Conservation (phyloP, 176 grass and related monocot species). For the Cenchrus americanus region DNA sequence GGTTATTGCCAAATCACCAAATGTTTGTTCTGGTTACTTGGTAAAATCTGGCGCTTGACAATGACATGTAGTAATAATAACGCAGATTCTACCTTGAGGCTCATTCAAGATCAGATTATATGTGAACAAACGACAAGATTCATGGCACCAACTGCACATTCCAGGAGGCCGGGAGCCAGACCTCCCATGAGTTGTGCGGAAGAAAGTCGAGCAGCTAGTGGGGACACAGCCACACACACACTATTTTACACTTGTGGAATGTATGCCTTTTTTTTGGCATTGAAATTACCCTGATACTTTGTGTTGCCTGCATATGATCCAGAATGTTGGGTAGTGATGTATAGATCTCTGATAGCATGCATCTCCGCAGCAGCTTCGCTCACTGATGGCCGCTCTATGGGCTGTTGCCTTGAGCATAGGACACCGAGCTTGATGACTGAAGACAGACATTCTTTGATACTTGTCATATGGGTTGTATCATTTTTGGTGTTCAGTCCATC, state of each 20-base stretch:
- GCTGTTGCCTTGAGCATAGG: slow-evolving; percentile 28
- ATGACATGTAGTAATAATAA: slow-evolving; percentile 36
- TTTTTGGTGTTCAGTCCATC: background rate
- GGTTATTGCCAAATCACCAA: background rate
- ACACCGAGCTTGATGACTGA: slow-evolving; percentile 17
- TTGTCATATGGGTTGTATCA: background rate
- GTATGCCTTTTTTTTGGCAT: slow-evolving; percentile 9
- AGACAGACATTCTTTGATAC: slow-evolving; percentile 6
- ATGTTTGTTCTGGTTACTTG: background rate
- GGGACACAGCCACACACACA: slow-evolving; percentile 34
- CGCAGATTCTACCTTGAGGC: slow-evolving; percentile 22
- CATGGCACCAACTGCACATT: slow-evolving; percentile 53
- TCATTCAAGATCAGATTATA: slow-evolving; percentile 34
- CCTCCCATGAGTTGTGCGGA: slow-evolving; percentile 50
- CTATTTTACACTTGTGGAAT: slow-evolving; percentile 3
- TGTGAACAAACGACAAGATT: slow-evolving; percentile 63
- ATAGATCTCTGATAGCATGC: slow-evolving; percentile 33
- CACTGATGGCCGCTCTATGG: background rate
- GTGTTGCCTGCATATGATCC: slow-evolving; percentile 64
- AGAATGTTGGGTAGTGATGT: background rate
- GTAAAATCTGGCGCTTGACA: slow-evolving; percentile 23
- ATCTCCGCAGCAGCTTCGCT: slow-evolving; percentile 19
- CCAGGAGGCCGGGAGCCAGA: slow-evolving; percentile 53
- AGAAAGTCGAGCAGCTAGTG: slow-evolving; percentile 35
- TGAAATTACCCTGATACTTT: slow-evolving; percentile 36